Evolutionary conservation across 2,329 filamentous ascomycete genomes (phyloP), one percentile per base, ranked within the genome.

Genomic region (Clarireedia hainanense): DNA sequence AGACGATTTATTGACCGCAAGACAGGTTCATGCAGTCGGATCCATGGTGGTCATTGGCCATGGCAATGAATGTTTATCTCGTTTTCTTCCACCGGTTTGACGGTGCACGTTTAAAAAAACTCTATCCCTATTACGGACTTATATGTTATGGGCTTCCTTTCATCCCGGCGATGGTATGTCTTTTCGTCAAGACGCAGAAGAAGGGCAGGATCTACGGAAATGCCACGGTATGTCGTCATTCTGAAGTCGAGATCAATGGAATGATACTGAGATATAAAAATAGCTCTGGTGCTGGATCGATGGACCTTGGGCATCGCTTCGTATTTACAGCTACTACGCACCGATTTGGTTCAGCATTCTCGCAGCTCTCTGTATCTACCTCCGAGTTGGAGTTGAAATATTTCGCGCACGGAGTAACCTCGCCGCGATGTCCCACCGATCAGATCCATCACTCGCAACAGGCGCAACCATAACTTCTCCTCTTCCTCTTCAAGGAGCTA

Each of bases 271-370:
- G 4, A 76, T 85, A 60, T 86, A 86, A 27, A 80, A 78, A 1
- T 17, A 67, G 66, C 72, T 94, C 36, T 94, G 89, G 89, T 94
- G 89, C 68, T 94, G 89, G 89, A 78, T 94, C 17, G 74, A 78
- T 5, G 68, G 74, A 6, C 71, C 80, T 3, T 90, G 84, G 79
- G 85, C 88, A 50, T 78, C 84, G 57, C 80, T 89, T 68, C 84
- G 89, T 34, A 84, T 94, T 57, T 81, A 82, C 5, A 80, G 83
- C 24, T 91, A 91, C 69, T 94, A 92, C 63, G 84, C 75, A 0
- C 85, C 85, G 1, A 77, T 87, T 53, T 88, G 85, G 85, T 69
- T 86, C 20, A 73, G 81, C 9, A 83, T 88, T 30, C 61, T 78
- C 24, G 59, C 79, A 37, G 86, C 84, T 1, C 75, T 86, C 54